phyloP scores from a whole-genome alignment of 2,329 filamentous ascomycete species.

The Xylariaceae sp. region DNA sequence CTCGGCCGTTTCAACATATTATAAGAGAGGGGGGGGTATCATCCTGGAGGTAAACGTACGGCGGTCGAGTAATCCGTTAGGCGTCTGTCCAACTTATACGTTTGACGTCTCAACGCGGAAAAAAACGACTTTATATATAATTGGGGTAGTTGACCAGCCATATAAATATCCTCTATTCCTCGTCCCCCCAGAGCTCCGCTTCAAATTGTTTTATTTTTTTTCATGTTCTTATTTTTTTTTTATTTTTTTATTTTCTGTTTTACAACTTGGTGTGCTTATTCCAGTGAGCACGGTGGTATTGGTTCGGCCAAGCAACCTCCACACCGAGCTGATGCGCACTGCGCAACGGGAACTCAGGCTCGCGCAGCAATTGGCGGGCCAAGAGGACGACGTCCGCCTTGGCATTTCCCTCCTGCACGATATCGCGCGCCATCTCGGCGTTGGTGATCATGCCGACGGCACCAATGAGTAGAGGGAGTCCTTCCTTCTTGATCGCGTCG shows the following conservation, averaged over 20 bases:
- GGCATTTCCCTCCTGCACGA: conserved; percentile 46
- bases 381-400: conserved; percentile 66
- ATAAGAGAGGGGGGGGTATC: too few species aligned
- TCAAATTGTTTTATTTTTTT: not conserved
- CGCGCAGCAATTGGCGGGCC: conserved; percentile 73
- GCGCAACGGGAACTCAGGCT: conserved; percentile 70
- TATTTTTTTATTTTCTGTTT: not conserved
- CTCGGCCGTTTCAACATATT: too few species aligned
- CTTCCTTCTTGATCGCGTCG: conserved; percentile 49
- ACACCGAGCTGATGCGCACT: conserved; percentile 69
- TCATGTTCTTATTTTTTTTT: not conserved
- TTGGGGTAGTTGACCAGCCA: too few species aligned
- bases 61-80: too few species aligned
- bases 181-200: too few species aligned
- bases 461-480: conserved; percentile 56
- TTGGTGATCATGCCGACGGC: conserved; percentile 69
- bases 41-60: too few species aligned
- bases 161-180: too few species aligned
- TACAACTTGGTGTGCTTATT: conserved; percentile 25
- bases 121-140: too few species aligned
- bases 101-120: too few species aligned
- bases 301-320: conserved; percentile 64
- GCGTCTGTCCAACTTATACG: too few species aligned
- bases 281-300: conserved; percentile 45
- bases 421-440: conserved; percentile 58